Evolutionary conservation across 768 basidiomycete species (phyloP).

Genomic region (Imleria badia): DNA sequence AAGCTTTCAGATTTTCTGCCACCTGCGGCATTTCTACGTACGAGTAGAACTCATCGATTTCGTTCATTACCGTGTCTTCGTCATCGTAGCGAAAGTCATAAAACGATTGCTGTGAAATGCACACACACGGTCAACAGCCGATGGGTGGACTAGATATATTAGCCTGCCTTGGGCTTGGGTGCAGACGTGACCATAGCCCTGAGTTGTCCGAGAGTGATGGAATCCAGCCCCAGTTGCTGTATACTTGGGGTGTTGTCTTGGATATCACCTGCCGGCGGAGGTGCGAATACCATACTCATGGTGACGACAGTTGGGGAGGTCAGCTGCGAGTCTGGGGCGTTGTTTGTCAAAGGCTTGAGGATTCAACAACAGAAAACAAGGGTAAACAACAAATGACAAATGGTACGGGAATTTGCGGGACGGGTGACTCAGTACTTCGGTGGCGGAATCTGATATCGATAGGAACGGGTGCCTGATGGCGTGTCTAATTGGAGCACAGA

Average conservation of each 20-base stretch:
- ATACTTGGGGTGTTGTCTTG: constrained; percentile 32
- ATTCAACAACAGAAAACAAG: constrained; percentile 27
- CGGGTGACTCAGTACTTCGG: too few relatives aligned
- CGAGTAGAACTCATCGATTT: constrained; percentile 97
- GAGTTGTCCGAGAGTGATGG: constrained; percentile 80
- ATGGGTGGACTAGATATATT: constrained; percentile 7
- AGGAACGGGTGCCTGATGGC: constrained; percentile 16
- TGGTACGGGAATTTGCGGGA: too few relatives aligned
- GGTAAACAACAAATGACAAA: constrained; percentile 9
- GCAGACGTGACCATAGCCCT: constrained; percentile 67
- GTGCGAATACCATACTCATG: constrained; percentile 37
- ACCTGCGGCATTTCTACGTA: constrained; percentile 95
- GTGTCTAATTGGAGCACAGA: constrained; percentile 13
- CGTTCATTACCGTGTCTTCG: constrained; percentile 93
- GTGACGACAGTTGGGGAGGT: not conserved
- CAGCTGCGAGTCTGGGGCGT: not conserved
- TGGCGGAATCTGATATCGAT: constrained; percentile 20
- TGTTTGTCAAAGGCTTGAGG: constrained; percentile 28
- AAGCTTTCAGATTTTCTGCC: constrained; percentile 82
- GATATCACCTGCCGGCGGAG: constrained; percentile 26
- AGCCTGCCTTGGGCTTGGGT: constrained; percentile 72
- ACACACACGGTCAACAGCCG: constrained; percentile 19
- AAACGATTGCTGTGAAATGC: constrained; percentile 63
- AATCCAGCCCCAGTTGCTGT: constrained; percentile 55
- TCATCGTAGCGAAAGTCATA: constrained; percentile 96